Evolutionary conservation across 2,329 filamentous ascomycete genomes (phyloP).

Genomic region (Cercospora sp.): DNA sequence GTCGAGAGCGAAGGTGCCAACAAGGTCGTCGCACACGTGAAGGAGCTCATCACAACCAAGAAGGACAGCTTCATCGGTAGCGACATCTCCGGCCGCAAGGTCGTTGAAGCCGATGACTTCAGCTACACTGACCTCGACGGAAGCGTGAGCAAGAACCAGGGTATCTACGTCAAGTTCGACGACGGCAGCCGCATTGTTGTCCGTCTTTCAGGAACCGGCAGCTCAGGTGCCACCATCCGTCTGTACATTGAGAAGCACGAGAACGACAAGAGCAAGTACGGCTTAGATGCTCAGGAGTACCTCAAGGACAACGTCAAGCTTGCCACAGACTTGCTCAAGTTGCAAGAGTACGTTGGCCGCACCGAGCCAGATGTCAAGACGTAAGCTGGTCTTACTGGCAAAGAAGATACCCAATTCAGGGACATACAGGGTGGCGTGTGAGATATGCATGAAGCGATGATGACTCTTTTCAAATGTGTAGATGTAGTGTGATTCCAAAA

Average conservation of each 20-base stretch:
- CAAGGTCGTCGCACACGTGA: slow-evolving; percentile 81
- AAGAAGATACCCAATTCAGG: background rate
- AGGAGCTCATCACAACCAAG: slow-evolving; percentile 70
- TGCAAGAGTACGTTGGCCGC: slow-evolving; percentile 89
- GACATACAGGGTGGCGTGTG: background rate
- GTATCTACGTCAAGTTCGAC: slow-evolving; percentile 90
- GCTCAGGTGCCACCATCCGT: slow-evolving; percentile 91
- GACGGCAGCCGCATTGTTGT: slow-evolving; percentile 95
- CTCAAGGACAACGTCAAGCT: slow-evolving; percentile 85
- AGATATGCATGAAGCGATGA: slow-evolving; percentile 8
- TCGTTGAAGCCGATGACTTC: slow-evolving; percentile 90
- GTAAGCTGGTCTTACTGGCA: slow-evolving; percentile 47
- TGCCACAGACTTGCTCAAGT: slow-evolving; percentile 80
- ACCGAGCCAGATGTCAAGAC: slow-evolving; percentile 97
- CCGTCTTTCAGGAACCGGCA: slow-evolving; percentile 90
- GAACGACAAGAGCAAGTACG: slow-evolving; percentile 74
- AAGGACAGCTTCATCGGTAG: slow-evolving; percentile 78
- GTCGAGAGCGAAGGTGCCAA: slow-evolving; percentile 88
- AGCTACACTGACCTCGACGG: slow-evolving; percentile 98
- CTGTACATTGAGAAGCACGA: slow-evolving; percentile 97
- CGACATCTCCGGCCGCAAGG: slow-evolving; percentile 76
- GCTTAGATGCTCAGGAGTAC: slow-evolving; percentile 86
- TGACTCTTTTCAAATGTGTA: background rate
- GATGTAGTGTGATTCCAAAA: slow-evolving; percentile 4
- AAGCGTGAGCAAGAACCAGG: slow-evolving; percentile 92